Conservation (phyloP, 768 basidiomycete genomes). For the Lentinula guzmanii region DNA sequence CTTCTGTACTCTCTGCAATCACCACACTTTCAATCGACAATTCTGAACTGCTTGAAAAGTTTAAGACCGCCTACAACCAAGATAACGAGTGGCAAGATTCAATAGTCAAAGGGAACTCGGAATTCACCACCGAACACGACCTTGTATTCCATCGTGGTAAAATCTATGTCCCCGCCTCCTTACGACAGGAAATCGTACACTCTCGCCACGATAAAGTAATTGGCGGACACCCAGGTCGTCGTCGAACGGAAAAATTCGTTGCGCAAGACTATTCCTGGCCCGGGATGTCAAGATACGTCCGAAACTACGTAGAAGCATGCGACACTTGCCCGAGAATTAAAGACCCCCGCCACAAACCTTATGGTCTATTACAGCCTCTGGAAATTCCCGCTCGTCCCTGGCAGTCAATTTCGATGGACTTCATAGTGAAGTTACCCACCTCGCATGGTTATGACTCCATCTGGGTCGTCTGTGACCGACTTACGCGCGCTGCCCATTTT, state of each 20-base stretch:
- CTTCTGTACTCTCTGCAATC: conserved; percentile 5
- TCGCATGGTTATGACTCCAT: conserved; percentile 31
- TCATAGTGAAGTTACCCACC: conserved; percentile 33
- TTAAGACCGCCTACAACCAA: conserved; percentile 11
- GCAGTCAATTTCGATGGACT: conserved; percentile 34
- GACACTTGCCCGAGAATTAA: conserved; percentile 27
- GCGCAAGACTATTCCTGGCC: not conserved
- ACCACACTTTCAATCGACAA: conserved; percentile 10
- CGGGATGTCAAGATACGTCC: not conserved
- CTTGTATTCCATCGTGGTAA: conserved; percentile 18
- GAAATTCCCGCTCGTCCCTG: conserved; percentile 28
- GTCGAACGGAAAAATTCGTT: conserved; percentile 16
- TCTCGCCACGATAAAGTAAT: conserved; percentile 28
- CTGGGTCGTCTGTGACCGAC: not conserved
- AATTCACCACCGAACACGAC: not conserved
- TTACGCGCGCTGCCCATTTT: conserved; percentile 37
- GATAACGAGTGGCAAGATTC: not conserved
- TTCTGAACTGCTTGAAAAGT: conserved; percentile 11
- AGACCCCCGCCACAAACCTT: conserved; percentile 24
- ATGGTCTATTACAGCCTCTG: conserved; percentile 29
- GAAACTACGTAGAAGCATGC: conserved; percentile 28
- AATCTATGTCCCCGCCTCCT: conserved; percentile 25
- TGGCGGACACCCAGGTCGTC: conserved; percentile 35
- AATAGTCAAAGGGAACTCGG: not conserved
- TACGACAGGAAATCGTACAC: conserved; percentile 22